Base-by-base conservation (phyloP, 1,284 basidiomycete species). In the Irpex rosettiformis region DNA sequence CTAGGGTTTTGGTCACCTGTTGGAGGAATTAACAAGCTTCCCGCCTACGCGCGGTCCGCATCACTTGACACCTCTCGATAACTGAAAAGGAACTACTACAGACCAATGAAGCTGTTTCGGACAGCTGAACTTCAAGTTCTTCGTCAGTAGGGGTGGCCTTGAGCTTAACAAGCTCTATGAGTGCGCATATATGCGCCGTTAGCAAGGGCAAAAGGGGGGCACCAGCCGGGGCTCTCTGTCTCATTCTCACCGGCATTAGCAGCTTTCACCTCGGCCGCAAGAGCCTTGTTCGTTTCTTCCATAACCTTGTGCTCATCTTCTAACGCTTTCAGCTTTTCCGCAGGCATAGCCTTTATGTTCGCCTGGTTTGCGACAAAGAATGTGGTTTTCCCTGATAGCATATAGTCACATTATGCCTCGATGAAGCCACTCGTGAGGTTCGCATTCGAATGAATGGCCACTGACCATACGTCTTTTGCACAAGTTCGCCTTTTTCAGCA, bases 321-420 rank as follows among this genome's bases (percentile, higher is more conserved):
- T 11, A 88, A 73, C 1, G 73, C 72, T 24, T 83, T 77, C 33
- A 91, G 73, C 61, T 85, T 79, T 52, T 84, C 81, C 2, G 79
- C 68, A 1, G 84, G 79, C 58, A 90, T 75, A 18, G 82, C 77
- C 37, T 85, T 81, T 30, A 89, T 75, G 49, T 81, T 84, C 5
- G 79, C 78, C 69, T 91, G 88, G 63, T 91, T 89, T 16, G 80
- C 81, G n/a, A 92, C 90, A 64, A 90, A 93, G 69, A 91, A 88
- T 0, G 86, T 88, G 13, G 86, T 90, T 71, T 95, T 96, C 11
- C 91, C 93, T 89, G 55, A 29, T 1, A 42, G 58, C 56, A 56
- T 62, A 59, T 54, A 56, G 29, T 54, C 21, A 49, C n/a, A 40
- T 13, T 5, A 40, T 16, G 33, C 11, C 33, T 13, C 11, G 33